Conservation (phyloP, 1,284 basidiomycete species). For the Trichosporon faecale region DNA sequence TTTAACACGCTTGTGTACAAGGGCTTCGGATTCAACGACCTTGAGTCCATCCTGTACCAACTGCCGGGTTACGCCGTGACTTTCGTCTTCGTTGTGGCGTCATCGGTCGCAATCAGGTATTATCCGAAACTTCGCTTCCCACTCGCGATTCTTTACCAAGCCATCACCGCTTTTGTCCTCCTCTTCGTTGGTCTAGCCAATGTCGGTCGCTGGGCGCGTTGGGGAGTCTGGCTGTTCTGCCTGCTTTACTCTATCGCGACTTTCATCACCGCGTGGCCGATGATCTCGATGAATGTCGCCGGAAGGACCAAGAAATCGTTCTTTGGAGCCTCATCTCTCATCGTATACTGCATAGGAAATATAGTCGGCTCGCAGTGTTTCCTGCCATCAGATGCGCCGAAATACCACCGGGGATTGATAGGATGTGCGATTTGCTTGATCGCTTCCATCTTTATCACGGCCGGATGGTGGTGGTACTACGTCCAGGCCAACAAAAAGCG, state of each 20-base stretch:
- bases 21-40: slow-evolving; percentile 32
- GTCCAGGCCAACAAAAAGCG: slow-evolving; percentile 26
- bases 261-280: slow-evolving; percentile 35
- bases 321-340: slow-evolving; percentile 21
- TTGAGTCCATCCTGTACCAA: slow-evolving; percentile 26
- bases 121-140: slow-evolving; percentile 26
- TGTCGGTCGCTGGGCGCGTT: slow-evolving; percentile 28
- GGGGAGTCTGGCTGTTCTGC: slow-evolving; percentile 30
- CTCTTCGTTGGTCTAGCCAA: slow-evolving; percentile 30
- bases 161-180: slow-evolving; percentile 26
- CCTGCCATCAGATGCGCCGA: slow-evolving; percentile 29
- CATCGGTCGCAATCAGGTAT: slow-evolving; percentile 21
- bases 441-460: slow-evolving; percentile 22
- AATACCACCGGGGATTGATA: slow-evolving; percentile 26
- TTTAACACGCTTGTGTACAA: slow-evolving; percentile 27
- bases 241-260: slow-evolving; percentile 25
- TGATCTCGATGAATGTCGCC: slow-evolving; percentile 36
- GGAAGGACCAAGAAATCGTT: slow-evolving; percentile 40
- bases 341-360: slow-evolving; percentile 37
- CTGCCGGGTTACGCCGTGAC: slow-evolving; percentile 30
- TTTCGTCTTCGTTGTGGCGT: slow-evolving; percentile 18
- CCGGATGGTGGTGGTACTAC: slow-evolving; percentile 33
- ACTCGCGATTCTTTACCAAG: slow-evolving; percentile 23
- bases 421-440: slow-evolving; percentile 29
- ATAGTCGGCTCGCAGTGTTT: slow-evolving; percentile 30